These are phyloP conservation scores for Phanerochaete carnosa DNA, from an alignment of 768 basidiomycete species.

Conservation along the genomic window DNA sequence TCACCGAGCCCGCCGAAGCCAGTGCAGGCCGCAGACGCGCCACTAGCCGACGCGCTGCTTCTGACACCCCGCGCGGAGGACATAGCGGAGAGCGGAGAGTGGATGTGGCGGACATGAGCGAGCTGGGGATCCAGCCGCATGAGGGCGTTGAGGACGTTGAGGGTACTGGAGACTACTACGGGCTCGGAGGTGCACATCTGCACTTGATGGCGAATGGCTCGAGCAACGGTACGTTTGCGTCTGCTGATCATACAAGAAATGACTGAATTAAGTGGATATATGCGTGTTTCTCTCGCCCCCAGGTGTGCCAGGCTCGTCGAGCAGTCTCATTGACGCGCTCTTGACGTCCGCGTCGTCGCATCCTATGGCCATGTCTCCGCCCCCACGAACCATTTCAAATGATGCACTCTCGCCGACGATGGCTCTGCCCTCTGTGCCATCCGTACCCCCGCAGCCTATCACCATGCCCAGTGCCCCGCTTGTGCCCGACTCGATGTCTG, in stretches of 20 bases:
- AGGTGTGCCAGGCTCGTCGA: not conserved
- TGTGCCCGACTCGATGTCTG: not conserved
- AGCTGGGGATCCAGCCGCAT: not conserved
- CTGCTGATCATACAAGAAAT: not conserved
- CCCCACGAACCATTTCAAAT: not conserved
- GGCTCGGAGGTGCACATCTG: too few relatives aligned
- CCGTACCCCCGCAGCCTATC: not conserved
- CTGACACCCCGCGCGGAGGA: not conserved
- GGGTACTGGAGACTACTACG: not conserved
- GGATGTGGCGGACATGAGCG: not conserved
- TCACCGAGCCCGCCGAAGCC: not conserved
- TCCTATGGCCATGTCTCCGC: not conserved
- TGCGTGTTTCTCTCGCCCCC: not conserved
- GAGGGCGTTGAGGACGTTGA: not conserved
- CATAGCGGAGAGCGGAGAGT: not conserved
- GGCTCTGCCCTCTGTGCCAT: not conserved
- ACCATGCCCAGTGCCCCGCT: not conserved
- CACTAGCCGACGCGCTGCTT: not conserved
- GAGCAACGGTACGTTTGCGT: not conserved
- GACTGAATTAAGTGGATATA: too few relatives aligned
- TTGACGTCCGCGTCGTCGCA: not conserved
- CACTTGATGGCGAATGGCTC: not conserved
- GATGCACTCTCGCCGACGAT: not conserved
- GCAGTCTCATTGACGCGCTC: not conserved
- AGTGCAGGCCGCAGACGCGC: not conserved